Conservation (phyloP, 345 rosid species). For the Salix suchowensis region DNA sequence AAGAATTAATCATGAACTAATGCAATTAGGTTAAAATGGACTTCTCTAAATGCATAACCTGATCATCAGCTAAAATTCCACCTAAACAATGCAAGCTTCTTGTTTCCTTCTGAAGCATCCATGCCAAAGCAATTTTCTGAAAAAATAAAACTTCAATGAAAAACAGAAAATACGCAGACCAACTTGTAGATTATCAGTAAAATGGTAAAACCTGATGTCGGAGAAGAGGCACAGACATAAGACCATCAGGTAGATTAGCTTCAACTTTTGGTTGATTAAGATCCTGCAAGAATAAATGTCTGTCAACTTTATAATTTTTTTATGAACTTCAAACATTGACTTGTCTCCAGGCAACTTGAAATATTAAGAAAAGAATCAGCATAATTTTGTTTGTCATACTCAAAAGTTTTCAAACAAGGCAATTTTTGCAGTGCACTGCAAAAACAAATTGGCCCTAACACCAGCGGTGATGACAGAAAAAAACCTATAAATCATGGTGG, state of each 20-base stretch:
- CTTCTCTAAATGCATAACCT: constrained; percentile 44
- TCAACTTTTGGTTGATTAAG: constrained; percentile 82
- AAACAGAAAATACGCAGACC: background rate
- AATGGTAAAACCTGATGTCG: constrained; percentile 75
- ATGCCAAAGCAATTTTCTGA: constrained; percentile 94
- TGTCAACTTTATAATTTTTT: constrained; percentile 6
- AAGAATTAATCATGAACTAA: background rate
- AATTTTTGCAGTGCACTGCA: too few species aligned
- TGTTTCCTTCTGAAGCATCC: constrained; percentile 94
- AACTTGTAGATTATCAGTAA: constrained; percentile 6
- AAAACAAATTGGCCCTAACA: too few species aligned
- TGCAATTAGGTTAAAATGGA: background rate
- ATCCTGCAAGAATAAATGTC: constrained; percentile 45
- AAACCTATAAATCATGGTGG: background rate
- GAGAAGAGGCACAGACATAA: constrained; percentile 76
- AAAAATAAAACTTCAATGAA: constrained; percentile 20
- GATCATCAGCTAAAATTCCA: constrained; percentile 98
- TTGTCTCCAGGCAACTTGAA: background rate
- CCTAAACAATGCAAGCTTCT: constrained; percentile 79
- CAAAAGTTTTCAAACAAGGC: too few species aligned
- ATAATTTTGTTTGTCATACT: background rate
- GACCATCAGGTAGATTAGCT: constrained; percentile 64
- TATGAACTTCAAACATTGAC: constrained; percentile 8
- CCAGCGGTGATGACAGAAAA: background rate
- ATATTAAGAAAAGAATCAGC: background rate